Evolutionary conservation across 768 basidiomycete genomes (phyloP), one percentile per base, ranked within the genome.

Genomic region (Lentinula boryana): DNA sequence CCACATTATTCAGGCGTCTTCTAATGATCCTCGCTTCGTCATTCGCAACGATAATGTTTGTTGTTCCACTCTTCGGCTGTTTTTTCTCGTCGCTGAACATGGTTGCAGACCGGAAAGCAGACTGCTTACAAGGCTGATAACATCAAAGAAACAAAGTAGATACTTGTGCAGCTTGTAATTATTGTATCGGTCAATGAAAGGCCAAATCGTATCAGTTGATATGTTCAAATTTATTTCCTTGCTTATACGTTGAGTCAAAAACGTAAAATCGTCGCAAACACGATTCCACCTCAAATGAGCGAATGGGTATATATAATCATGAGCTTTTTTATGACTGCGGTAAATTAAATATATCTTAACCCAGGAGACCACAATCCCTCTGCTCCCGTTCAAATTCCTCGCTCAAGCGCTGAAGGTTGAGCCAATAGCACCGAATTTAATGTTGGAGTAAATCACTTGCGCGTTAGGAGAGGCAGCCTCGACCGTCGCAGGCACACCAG

Each of bases 381-480:
- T 43, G 8, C 18, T 46, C 44, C 2, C 15, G n/a, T 21, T 9
- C 5, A 0, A 48, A 48, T 12, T 7, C 7, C n/a, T 16, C 41
- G 16, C 16, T 48, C 46, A 48, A 44, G 56, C 15, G 56, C 41
- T 57, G 15, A 53, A 81, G 58, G 81, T 82, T 32, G 78, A 76
- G 62, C 76, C 78, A 66, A 82, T 77, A 68, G 74, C 71, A 60
- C 80, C 82, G 67, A 77, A 79, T 68, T 72, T 76, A 74, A 83
- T 84, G 77, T 83, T 83, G 35, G 81, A 82, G 77, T 68, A 84
- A 60, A 72, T 76, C 69, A 84, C 81, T 21, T 72, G 71, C 33
- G 79, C 74, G 67, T 72, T 72, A 54, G 80, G 67, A 63, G 62
- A 57, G 54, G 70, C 54, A 23, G 68, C 49, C 70, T 82, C 80